A percentile compares a stretch with the other conserved stretches of the same genome.
Evolutionary conservation across 2,329 filamentous ascomycete genomes (phyloP).

Genomic region (Verticillium zaregamsianum): DNA sequence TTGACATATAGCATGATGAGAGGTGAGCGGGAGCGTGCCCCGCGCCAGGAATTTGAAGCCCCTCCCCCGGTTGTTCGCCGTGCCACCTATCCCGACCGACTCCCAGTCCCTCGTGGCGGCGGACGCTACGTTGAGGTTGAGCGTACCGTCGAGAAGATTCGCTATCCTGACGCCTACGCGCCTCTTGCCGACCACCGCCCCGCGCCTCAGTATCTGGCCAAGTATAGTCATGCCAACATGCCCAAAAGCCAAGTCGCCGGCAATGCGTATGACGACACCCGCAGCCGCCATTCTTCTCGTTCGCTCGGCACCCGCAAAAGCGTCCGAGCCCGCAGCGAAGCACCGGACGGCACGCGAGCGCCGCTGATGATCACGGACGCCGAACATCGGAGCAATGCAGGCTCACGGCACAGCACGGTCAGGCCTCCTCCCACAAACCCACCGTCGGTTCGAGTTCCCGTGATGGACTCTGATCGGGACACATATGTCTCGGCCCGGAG

Average conservation of each 20-base stretch:
- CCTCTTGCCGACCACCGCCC: conserved; percentile 25
- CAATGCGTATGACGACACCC: conserved; percentile 33
- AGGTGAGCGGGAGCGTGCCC: conserved; percentile 42
- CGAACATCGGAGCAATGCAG: conserved; percentile 36
- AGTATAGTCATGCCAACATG: conserved; percentile 27
- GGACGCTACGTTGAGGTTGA: conserved; percentile 32
- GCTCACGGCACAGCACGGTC: conserved; percentile 29
- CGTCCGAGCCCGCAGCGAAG: conserved; percentile 37
- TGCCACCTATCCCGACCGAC: conserved; percentile 38
- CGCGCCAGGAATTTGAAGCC: conserved; percentile 35
- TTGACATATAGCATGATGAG: conserved; percentile 68
- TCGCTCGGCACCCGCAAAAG: conserved; percentile 24
- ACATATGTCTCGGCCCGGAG: conserved; percentile 41
- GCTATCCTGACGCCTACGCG: conserved; percentile 29
- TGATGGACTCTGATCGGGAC: conserved; percentile 27
- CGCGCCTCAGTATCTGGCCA: conserved; percentile 29
- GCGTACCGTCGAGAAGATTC: conserved; percentile 30
- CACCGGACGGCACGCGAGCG: conserved; percentile 22
- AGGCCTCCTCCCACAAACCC: background rate
- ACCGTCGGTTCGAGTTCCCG: conserved; percentile 3
- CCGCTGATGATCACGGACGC: conserved; percentile 35
- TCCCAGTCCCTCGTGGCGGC: conserved; percentile 23
- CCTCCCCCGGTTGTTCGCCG: conserved; percentile 34
- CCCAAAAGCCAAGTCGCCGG: conserved; percentile 24
- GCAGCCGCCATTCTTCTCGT: conserved; percentile 36